A percentile compares a stretch with the other conserved stretches of the same genome.
Conservation (phyloP, 495 filamentous ascomycete genomes). For the Trichodelitschia bisporula region DNA sequence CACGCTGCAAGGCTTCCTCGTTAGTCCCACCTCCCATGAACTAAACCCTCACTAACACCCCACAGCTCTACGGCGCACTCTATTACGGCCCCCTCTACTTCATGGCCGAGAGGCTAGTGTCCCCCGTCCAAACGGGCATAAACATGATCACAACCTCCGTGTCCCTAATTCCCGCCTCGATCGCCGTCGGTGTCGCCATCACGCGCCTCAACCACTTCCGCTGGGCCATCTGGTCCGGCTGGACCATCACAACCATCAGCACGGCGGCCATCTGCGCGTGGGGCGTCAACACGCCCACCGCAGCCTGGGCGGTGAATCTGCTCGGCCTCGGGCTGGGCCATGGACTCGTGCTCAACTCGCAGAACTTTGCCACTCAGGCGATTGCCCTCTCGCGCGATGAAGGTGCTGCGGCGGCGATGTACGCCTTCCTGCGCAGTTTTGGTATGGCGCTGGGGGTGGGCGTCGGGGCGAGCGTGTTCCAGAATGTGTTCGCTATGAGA, state of each 20-base stretch:
- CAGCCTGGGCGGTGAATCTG: slow-evolving; percentile 27
- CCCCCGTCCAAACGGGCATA: slow-evolving; percentile 3
- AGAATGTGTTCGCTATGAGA: not conserved
- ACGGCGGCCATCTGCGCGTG: slow-evolving; percentile 27
- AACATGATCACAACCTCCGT: slow-evolving; percentile 18
- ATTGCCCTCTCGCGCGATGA: slow-evolving; percentile 1
- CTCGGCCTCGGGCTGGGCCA: slow-evolving; percentile 27
- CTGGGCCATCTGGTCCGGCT: slow-evolving; percentile 30
- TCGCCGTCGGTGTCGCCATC: slow-evolving; percentile 25
- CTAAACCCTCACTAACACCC: slow-evolving; percentile 10
- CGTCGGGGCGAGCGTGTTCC: slow-evolving; percentile 2
- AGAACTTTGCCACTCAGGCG: slow-evolving; percentile 25
- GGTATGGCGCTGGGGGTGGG: slow-evolving; percentile 4
- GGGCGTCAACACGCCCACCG: slow-evolving; percentile 19
- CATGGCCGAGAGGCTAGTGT: slow-evolving; percentile 1
- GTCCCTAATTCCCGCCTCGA: slow-evolving; percentile 17
- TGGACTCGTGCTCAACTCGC: slow-evolving; percentile 26
- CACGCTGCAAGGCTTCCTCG: slow-evolving; percentile 5
- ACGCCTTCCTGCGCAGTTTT: slow-evolving; percentile 4
- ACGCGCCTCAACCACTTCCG: slow-evolving; percentile 21
- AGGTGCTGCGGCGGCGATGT: slow-evolving; percentile 6
- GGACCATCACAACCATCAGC: slow-evolving; percentile 22
- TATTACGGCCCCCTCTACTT: slow-evolving; percentile 10
- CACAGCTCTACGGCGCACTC: slow-evolving; percentile 15
- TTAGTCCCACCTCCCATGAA: slow-evolving; percentile 14